Percentiles rank a stretch among this genome's conserved stretches.
Evolutionary conservation across 352 stramenopile genomes (phyloP).

Genomic region (Phytophthora meadii): DNA sequence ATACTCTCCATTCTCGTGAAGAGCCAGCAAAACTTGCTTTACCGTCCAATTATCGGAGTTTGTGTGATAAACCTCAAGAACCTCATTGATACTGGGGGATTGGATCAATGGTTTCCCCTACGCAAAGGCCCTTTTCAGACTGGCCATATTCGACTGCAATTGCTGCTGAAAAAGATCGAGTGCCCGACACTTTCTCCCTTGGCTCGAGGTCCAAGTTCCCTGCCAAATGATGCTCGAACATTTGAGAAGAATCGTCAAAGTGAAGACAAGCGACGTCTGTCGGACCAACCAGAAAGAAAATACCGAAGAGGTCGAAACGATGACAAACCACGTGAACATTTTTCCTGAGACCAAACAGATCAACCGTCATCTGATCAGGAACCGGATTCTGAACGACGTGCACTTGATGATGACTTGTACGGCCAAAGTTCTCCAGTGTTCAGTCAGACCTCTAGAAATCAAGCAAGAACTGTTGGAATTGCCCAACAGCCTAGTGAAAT

Average conservation of each 20-base stretch:
- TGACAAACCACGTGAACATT: too few species aligned
- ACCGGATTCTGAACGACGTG: too few species aligned
- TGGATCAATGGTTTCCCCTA: conserved; percentile 60
- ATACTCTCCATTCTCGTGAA: conserved; percentile 67
- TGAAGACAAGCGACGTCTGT: too few species aligned
- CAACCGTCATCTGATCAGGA: too few species aligned
- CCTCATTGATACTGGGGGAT: conserved; percentile 32
- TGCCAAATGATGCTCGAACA: neutral
- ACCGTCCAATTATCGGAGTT: conserved; percentile 50
- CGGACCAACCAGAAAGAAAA: too few species aligned
- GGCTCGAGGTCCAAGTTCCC: neutral
- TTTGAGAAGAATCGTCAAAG: neutral
- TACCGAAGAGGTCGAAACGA: too few species aligned
- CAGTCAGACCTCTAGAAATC: too few species aligned
- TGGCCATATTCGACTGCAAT: conserved; percentile 55
- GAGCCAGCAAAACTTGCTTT: conserved; percentile 50
- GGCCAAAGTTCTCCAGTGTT: too few species aligned
- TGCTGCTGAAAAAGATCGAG: conserved; percentile 40
- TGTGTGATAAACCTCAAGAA: conserved; percentile 58
- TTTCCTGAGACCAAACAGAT: too few species aligned
- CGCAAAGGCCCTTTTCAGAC: conserved; percentile 44
- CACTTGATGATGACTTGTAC: too few species aligned
- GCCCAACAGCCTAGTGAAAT: too few species aligned
- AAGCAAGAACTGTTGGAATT: too few species aligned
- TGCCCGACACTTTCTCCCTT: neutral